phyloP scores from a whole-genome alignment of 805 yeast genomes.

The Cyberlindnera xylosilytica region DNA sequence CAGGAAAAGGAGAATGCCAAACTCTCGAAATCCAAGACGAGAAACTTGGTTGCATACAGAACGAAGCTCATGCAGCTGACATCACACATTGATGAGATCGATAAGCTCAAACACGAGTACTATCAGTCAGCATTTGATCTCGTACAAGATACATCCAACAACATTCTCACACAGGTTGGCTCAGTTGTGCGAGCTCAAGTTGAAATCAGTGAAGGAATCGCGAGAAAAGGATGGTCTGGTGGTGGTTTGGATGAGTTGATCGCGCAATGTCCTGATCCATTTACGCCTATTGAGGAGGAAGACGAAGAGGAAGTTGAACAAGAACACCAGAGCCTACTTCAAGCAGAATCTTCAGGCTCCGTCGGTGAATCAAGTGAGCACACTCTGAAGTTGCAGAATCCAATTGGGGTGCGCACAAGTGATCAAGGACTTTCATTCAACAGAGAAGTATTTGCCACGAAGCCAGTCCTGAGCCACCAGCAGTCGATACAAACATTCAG shows the following conservation, averaged over 20 bases:
- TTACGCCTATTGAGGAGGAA: constrained; percentile 29
- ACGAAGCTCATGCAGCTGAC: constrained; percentile 66
- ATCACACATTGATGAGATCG: constrained; percentile 74
- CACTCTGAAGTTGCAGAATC: neutral
- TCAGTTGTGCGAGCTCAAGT: constrained; percentile 74
- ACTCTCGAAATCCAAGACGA: constrained; percentile 54
- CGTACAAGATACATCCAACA: constrained; percentile 58
- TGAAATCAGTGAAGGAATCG: constrained; percentile 76
- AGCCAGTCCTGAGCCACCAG: constrained; percentile 18
- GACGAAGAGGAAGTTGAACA: constrained; percentile 4
- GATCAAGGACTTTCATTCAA: constrained; percentile 15
- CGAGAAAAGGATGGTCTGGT: constrained; percentile 83
- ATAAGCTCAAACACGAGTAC: constrained; percentile 69
- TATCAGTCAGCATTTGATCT: constrained; percentile 60
- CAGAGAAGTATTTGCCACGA: constrained; percentile 10
- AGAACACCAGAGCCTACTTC: too few relatives aligned
- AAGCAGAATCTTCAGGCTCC: too few relatives aligned
- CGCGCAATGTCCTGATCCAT: constrained; percentile 64
- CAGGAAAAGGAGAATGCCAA: constrained; percentile 62
- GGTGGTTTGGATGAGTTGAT: constrained; percentile 77
- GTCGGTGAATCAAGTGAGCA: too few relatives aligned
- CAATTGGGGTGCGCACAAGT: neutral
- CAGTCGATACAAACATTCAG: constrained; percentile 16
- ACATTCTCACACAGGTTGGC: constrained; percentile 53
- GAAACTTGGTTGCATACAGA: constrained; percentile 68